Evolutionary conservation across 1,284 basidiomycete genomes (phyloP), one percentile per base, ranked within the genome.

Genomic region (Ceratobasidium sp.): DNA sequence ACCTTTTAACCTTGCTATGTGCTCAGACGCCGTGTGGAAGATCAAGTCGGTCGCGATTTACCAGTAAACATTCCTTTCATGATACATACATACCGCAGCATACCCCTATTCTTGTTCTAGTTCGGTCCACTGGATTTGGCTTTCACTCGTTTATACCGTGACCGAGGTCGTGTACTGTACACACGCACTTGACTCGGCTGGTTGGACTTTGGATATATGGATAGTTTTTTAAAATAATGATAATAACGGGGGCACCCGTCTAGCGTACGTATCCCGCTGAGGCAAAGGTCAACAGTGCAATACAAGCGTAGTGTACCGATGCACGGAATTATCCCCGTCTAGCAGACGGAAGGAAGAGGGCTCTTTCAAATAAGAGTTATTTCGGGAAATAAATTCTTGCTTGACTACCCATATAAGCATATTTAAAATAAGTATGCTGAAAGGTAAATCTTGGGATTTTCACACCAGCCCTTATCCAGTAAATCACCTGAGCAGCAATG

Each of bases 11-110:
- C 33, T 59, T 49, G 40, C 42, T 40, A 7, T 59, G 23, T 46
- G 25, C 18, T 46, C n/a, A 69, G 66, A 69, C 11, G 73, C 73
- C n/a, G 30, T 51, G 30, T 73, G 73, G 73, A 72, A 60, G 46
- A 56, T 73, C 60, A 73, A 73, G 12, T 73, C 66, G 33, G 44
- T 73, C 8, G 21, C 58, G 5, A 69, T 73, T 28, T 73, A 71
- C 44, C 58, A 69, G 54, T 69, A 59, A 59, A 69, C 38, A 9
- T 38, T 2, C 40, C 21, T 28, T 8, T 11, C 33, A 28, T 33
- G 25, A 56, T 21, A 18, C 38, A 56, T 21, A 23, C 38, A 36
- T 30, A 59, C 25, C 51, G 46, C 38, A 30, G 21, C 48, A 44
- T 69, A 69, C 54, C 30, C 66, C 21, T 18, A 6, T 25, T 67